Conservation (phyloP, 345 rosid genomes). For the Rhizophora apiculata region DNA sequence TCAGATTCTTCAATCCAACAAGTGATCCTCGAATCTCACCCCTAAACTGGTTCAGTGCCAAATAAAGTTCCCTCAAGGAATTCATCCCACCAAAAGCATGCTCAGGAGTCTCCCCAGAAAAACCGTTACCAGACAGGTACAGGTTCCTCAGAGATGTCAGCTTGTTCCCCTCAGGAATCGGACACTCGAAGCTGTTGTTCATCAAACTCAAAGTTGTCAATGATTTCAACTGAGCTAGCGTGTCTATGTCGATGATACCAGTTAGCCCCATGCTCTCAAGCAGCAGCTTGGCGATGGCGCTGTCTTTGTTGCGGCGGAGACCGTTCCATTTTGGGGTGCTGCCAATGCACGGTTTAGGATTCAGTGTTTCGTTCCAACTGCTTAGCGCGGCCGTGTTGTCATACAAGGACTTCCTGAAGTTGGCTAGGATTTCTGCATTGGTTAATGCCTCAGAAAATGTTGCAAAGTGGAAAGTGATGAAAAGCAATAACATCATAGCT, state of each 20-base stretch:
- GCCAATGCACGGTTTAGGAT: conserved; percentile 35
- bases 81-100: neutral
- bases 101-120: neutral
- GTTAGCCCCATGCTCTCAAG: conserved; percentile 38
- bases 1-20: neutral
- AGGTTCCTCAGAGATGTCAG: neutral
- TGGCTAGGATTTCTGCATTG: conserved; percentile 45
- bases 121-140: neutral
- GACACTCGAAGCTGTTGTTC: neutral
- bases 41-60: neutral
- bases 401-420: conserved; percentile 51
- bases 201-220: neutral
- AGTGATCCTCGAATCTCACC: neutral
- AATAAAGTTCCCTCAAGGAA: neutral
- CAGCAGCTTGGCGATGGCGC: conserved; percentile 37
- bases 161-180: neutral
- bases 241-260: neutral
- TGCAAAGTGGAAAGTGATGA: neutral
- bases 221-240: neutral
- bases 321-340: conserved; percentile 49
- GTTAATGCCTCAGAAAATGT: conserved; percentile 1
- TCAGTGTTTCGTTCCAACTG: conserved; percentile 36
- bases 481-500: neutral
- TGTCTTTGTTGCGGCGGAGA: conserved; percentile 37
- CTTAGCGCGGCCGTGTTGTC: conserved; percentile 23